These are phyloP conservation scores for Trametes hirsuta DNA, from an alignment of 1,284 basidiomycete genomes.

Conservation along the genomic window DNA sequence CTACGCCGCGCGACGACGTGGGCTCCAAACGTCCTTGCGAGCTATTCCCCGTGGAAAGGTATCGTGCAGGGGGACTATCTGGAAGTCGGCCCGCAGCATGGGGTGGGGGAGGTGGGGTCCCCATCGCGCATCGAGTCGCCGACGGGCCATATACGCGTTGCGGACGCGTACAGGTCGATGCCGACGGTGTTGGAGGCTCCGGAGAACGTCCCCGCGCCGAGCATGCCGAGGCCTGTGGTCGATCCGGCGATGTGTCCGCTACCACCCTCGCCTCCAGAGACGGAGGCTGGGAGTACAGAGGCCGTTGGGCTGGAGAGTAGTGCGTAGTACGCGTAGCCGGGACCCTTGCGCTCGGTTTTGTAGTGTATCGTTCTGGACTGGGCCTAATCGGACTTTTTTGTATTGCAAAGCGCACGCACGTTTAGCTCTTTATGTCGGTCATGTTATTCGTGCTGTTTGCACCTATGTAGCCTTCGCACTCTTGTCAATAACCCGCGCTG, in stretches of 20 bases:
- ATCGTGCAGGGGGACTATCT: conserved; percentile 9
- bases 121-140: conserved; percentile 11
- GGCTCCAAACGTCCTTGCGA: conserved; percentile 22
- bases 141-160: conserved; percentile 14
- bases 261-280: background rate
- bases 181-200: conserved; percentile 18
- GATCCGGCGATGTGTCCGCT: background rate
- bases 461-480: background rate
- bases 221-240: conserved; percentile 3
- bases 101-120: background rate
- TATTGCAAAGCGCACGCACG: background rate
- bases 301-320: background rate
- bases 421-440: background rate
- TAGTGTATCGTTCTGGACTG: background rate
- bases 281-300: background rate
- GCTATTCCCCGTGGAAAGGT: conserved; percentile 23
- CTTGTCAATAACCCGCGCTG: too few relatives aligned
- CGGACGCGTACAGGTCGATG: conserved; percentile 24
- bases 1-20: conserved; percentile 13
- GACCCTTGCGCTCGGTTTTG: background rate
- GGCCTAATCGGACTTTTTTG: background rate
- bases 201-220: conserved; percentile 4
- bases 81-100: background rate
- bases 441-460: background rate
- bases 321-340: background rate